Base-by-base conservation (phyloP, 139 green algal species). In the Chlamydomonas sp. region DNA sequence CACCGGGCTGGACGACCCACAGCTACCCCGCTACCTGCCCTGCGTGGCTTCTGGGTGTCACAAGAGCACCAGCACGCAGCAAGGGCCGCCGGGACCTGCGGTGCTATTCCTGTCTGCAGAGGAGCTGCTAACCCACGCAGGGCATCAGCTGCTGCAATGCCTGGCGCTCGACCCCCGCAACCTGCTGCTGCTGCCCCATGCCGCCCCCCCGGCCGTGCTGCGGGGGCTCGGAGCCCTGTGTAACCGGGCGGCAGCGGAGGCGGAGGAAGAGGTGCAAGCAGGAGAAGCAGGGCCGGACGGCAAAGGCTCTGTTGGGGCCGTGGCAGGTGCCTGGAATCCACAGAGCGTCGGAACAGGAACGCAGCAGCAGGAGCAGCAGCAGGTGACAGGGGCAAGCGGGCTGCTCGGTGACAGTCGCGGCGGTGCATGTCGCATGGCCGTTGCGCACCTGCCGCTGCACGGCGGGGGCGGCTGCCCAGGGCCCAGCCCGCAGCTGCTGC, bases 81-180 rank as follows among this genome's bases (percentile, higher is more conserved):
- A 71, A 71, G 66, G 10, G 12, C 66, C 12, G 66, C 12, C 10
- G 10, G 10, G 12, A 10, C 66, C 66, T 71, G 66, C 66, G 10
- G 10, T 71, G 66, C 10, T 14, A 18, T 10, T 71, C 66, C 9
- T 71, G 66, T 71, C 12, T 10, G 66, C 12, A 10, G 10, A 71
- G 10, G 10, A 18, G 10, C 9, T 18, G 10, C 10, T 14, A 14
- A 71, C 66, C 9, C 10, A 14, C 12, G 10, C 66, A 18, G 66
- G 66, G 12, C 63, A n/a, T 57, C 20, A 88, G 75, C 84, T 88
- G 57, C 75, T 88, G 75, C 63, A 62, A 18, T 64, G 64, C 17
- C 31, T 77, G 49, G 84, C 60, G 4, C 75, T 64, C 58, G 75
- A 88, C 75, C 74, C 84, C 1, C 57, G 17, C 57, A 88, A 61